Percentiles rank a stretch among this genome's conserved stretches.
Evolutionary conservation across 2,329 filamentous ascomycete genomes (phyloP).

Genomic region (Helminthosporium solani): DNA sequence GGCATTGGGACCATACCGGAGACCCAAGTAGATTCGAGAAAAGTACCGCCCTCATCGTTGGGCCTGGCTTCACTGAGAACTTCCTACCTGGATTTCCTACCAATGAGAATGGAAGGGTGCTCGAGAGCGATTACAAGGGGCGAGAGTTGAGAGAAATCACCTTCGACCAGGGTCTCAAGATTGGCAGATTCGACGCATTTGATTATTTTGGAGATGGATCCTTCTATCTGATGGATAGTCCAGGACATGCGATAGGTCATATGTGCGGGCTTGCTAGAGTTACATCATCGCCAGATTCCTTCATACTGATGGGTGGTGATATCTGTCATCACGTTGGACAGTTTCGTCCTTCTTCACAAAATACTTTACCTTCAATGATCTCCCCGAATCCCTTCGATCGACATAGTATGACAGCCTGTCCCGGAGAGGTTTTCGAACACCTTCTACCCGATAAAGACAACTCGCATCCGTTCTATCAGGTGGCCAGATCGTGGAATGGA

Average conservation of each 20-base stretch:
- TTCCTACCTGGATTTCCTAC: constrained; percentile 52
- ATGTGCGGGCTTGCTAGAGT: constrained; percentile 53
- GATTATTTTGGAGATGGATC: constrained; percentile 60
- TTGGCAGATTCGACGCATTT: constrained; percentile 50
- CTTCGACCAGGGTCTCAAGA: constrained; percentile 20
- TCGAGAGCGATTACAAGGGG: not conserved
- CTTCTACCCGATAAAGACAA: not conserved
- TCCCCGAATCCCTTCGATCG: too few species aligned
- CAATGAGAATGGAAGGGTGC: not conserved
- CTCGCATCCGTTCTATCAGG: too few species aligned
- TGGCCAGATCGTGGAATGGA: too few species aligned
- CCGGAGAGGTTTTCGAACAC: not conserved
- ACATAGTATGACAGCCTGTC: too few species aligned
- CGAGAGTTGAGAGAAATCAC: not conserved
- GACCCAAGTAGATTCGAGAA: constrained; percentile 49
- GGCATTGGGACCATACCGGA: constrained; percentile 54
- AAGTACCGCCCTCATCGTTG: constrained; percentile 52
- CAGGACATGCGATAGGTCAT: constrained; percentile 55
- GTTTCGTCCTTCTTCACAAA: constrained; percentile 25
- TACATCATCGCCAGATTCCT: constrained; percentile 15
- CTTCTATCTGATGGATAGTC: constrained; percentile 57
- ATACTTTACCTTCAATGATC: too few species aligned
- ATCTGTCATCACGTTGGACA: constrained; percentile 28
- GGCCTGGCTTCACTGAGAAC: constrained; percentile 51
- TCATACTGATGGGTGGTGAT: constrained; percentile 32